Percentiles rank a stretch among this genome's conserved stretches.
Evolutionary conservation across 768 basidiomycete species (phyloP).

Genomic region (Crucibulum laeve): DNA sequence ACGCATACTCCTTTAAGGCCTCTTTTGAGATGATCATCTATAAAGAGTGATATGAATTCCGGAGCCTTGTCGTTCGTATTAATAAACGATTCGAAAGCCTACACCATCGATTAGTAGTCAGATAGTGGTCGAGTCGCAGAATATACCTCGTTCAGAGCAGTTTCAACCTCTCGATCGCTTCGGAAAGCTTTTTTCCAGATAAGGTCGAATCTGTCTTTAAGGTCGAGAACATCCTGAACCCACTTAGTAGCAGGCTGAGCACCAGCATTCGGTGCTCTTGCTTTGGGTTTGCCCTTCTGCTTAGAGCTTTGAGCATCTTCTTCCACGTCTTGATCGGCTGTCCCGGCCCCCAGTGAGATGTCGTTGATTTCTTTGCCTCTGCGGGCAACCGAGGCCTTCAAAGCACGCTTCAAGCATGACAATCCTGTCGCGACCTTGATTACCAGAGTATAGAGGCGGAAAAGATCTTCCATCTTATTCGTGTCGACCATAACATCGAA

Average conservation of each 20-base stretch:
- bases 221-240: constrained; percentile 86
- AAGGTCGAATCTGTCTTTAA: constrained; percentile 88
- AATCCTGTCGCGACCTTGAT: constrained; percentile 63
- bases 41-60: constrained; percentile 94
- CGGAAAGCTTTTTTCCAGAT: constrained; percentile 71
- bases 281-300: constrained; percentile 47
- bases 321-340: constrained; percentile 23
- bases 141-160: constrained; percentile 80
- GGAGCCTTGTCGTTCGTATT: constrained; percentile 84
- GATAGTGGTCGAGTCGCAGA: too few relatives aligned
- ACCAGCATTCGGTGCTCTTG: constrained; percentile 32
- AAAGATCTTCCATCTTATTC: constrained; percentile 71
- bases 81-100: constrained; percentile 94
- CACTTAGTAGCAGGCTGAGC: constrained; percentile 77
- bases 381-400: constrained; percentile 68
- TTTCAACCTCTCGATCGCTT: constrained; percentile 74
- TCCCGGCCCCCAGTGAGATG: constrained; percentile 37
- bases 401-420: constrained; percentile 52
- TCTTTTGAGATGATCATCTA: constrained; percentile 93
- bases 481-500: constrained; percentile 83
- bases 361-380: constrained; percentile 83
- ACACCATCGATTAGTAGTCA: constrained; percentile 2
- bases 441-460: constrained; percentile 76
- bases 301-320: constrained; percentile 31
- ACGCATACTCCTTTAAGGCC: constrained; percentile 92